Evolutionary conservation across 108 stramenopile genomes (phyloP).

Genomic region (Epithemia pelagica): DNA sequence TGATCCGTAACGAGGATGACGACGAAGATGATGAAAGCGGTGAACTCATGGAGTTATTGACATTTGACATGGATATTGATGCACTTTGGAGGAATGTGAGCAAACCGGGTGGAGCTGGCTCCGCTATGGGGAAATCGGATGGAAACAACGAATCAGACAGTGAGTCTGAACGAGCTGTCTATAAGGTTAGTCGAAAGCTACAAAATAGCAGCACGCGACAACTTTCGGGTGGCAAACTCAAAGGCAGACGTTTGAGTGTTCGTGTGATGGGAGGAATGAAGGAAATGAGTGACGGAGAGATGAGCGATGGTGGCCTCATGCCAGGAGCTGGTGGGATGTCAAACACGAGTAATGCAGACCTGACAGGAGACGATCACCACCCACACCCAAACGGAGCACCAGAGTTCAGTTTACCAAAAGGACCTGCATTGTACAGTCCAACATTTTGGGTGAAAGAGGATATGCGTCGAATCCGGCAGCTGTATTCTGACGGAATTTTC

Average conservation of each 20-base stretch:
- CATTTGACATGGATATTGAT: constrained; percentile 78
- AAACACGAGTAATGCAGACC: neutral
- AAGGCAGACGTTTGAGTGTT: constrained; percentile 5
- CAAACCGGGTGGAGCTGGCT: constrained; percentile 2
- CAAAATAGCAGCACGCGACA: neutral
- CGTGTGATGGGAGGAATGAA: neutral
- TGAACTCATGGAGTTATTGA: constrained; percentile 62
- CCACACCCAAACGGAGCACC: constrained; percentile 20
- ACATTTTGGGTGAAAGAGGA: constrained; percentile 59
- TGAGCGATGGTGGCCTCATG: constrained; percentile 1
- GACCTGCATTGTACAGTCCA: constrained; percentile 40
- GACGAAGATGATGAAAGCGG: constrained; percentile 28
- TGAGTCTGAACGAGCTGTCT: neutral
- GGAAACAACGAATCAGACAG: constrained; percentile 6
- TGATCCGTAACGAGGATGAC: constrained; percentile 51
- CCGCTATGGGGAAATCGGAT: constrained; percentile 6
- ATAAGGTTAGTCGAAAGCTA: neutral
- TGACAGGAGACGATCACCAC: constrained; percentile 6
- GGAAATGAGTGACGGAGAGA: neutral
- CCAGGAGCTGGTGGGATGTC: neutral
- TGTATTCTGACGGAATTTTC: constrained; percentile 55
- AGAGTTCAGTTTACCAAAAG: constrained; percentile 57
- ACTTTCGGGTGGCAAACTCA: constrained; percentile 3
- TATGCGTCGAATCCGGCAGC: constrained; percentile 55
- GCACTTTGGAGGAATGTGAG: constrained; percentile 36